These are phyloP conservation scores for Dictyostelium purpureum DNA, from an alignment of 78 protist species.

Conservation along the genomic window DNA sequence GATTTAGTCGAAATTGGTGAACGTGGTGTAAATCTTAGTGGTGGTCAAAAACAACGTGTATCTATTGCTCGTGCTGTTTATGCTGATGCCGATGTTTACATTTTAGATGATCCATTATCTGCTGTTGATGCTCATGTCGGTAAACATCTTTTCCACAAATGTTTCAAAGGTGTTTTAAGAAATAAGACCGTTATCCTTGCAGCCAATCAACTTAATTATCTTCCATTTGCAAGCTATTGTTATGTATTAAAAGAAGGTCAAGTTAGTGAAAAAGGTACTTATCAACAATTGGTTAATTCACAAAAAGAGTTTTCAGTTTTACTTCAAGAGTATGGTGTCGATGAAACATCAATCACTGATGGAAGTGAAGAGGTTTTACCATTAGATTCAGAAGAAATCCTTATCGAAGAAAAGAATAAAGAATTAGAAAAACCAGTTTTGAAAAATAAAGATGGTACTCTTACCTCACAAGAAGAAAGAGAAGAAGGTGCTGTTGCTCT, in stretches of 20 bases:
- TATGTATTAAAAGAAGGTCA: constrained; percentile 79
- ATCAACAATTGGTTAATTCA: background rate
- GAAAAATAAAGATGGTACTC: constrained; percentile 23
- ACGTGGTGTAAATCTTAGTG: constrained; percentile 91
- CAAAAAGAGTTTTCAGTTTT: constrained; percentile 10
- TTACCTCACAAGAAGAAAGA: constrained; percentile 52
- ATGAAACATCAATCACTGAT: background rate
- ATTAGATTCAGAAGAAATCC: background rate
- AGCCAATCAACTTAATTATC: constrained; percentile 81
- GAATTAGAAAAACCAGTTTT: constrained; percentile 24
- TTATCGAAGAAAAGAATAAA: background rate
- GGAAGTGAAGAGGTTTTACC: constrained; percentile 6
- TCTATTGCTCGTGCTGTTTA: constrained; percentile 93
- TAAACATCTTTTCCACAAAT: constrained; percentile 78
- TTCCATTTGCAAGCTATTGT: constrained; percentile 19
- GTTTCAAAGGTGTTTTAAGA: constrained; percentile 42
- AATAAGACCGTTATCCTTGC: constrained; percentile 88
- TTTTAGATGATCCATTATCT: constrained; percentile 94
- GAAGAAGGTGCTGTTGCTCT: constrained; percentile 73
- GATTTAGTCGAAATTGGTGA: constrained; percentile 96
- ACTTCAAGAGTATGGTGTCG: constrained; percentile 35
- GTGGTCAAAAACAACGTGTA: constrained; percentile 98
- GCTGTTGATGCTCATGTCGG: constrained; percentile 96
- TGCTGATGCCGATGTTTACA: constrained; percentile 84
- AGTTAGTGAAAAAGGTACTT: constrained; percentile 77